Base-by-base conservation (phyloP, 371 early-diverging fungal species). In the Mucor sp. region DNA sequence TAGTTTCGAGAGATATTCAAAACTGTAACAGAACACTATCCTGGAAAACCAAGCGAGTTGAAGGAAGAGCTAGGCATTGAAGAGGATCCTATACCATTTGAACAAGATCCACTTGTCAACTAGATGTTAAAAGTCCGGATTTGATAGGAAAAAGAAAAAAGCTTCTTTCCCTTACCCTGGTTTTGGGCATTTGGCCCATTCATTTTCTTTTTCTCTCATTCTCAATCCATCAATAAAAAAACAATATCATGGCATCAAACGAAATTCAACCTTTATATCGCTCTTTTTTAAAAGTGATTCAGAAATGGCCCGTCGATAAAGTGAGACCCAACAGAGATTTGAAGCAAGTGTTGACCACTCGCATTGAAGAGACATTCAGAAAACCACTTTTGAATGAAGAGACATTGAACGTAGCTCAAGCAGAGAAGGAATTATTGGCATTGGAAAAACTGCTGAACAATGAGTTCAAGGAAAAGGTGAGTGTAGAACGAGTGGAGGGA, bases 241-340 rank as follows among this genome's bases (percentile, higher is more conserved):
- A 11, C 6, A 30, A 12, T 25, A 56, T 11, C 30, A 60, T 69
- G 69, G 28, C 60, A 27, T 35, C 67, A 30, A 50, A 39, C 39
- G 78, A 82, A 66, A 64, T 78, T 44, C 83, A 80, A 63, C 65
- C 77, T 25, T 74, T 87, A 30, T 87, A 87, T 67, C 79, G 87
- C 27, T 74, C 82, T 0, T 87, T 82, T 60, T 78, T 87, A 33
- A 79, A 81, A 35, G 78, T 85, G 23, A 78, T 85, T 33, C 70
- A 79, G 60, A 72, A 83, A 58, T 87, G 87, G 87, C 87, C 87
- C 11, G 75, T 77, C 14, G 87, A 87, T 67, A 83, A 83, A 66
- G 84, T 87, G 39, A 81, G 87, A 44, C 87, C 87, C 39, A 83
- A 79, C 30, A 78, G 85, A 37, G 86, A 87, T 69, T 79, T 87